Evolutionary conservation across 352 stramenopile genomes (phyloP).

Genomic region (Pythium monospermum): DNA sequence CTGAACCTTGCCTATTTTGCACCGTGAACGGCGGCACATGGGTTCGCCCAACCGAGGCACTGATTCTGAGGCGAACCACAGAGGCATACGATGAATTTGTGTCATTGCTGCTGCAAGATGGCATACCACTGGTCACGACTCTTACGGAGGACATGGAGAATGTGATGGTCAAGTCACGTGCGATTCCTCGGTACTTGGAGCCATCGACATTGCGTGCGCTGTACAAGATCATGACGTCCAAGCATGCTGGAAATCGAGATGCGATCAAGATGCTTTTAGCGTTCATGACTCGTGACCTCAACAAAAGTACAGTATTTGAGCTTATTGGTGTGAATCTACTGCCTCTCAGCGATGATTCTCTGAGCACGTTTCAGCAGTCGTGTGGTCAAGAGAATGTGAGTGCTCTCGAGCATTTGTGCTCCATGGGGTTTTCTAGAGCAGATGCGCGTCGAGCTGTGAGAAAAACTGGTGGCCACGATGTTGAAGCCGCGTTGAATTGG

Average conservation of each 20-base stretch:
- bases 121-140: conserved; percentile 39
- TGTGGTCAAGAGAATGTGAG: conserved; percentile 19
- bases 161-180: conserved; percentile 38
- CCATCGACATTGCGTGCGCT: conserved; percentile 30
- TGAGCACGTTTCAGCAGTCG: conserved; percentile 32
- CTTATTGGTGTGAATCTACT: conserved; percentile 53
- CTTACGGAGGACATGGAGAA: conserved; percentile 44
- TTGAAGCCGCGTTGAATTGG: conserved; percentile 65
- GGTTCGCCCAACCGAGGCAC: conserved; percentile 32
- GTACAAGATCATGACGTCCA: conserved; percentile 37
- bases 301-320: conserved; percentile 12
- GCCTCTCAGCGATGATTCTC: conserved; percentile 44
- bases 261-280: conserved; percentile 32
- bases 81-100: conserved; percentile 31
- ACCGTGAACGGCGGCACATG: conserved; percentile 34
- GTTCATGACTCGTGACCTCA: conserved; percentile 50
- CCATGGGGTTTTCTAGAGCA: conserved; percentile 60
- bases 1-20: conserved; percentile 40
- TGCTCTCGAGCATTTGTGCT: conserved; percentile 44
- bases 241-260: conserved; percentile 32
- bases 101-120: conserved; percentile 44
- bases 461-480: conserved; percentile 25
- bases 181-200: conserved; percentile 35
- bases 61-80: conserved; percentile 37
- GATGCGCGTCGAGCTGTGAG: conserved; percentile 37